These are phyloP conservation scores for Candida freyschussii DNA, from an alignment of 1,139 yeast species.

Conservation along the genomic window DNA sequence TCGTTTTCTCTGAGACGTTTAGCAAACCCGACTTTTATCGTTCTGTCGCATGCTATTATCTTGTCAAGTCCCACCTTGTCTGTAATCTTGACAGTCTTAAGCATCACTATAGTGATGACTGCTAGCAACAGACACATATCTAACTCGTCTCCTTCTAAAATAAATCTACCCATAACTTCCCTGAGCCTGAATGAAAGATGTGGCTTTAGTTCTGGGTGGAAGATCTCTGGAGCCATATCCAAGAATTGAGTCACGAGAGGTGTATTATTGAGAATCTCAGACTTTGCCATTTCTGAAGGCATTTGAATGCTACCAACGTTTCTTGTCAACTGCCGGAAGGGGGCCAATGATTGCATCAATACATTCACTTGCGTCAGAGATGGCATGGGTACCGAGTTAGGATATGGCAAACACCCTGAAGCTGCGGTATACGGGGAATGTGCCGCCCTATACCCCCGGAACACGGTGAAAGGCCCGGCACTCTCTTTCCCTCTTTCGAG, in stretches of 20 bases:
- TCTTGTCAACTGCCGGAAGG: too few species aligned
- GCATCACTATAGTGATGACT: constrained; percentile 4
- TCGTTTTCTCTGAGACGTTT: constrained; percentile 2
- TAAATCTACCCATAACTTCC: constrained; percentile 7
- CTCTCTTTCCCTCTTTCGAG: constrained; percentile 7
- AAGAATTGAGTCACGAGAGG: constrained; percentile 6
- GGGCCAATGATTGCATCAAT: too few species aligned
- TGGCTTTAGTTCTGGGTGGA: constrained; percentile 5
- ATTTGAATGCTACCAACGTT: background rate
- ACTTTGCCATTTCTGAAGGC: background rate
- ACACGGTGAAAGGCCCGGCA: constrained; percentile 14
- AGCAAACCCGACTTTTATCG: constrained; percentile 2
- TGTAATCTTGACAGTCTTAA: constrained; percentile 1
- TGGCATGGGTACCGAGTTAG: too few species aligned
- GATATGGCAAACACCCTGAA: too few species aligned
- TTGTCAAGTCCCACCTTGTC: constrained; percentile 4
- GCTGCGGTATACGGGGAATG: too few species aligned
- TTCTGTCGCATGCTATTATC: constrained; percentile 7
- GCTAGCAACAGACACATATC: constrained; percentile 9
- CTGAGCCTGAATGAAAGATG: constrained; percentile 4
- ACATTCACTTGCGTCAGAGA: too few species aligned
- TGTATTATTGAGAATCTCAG: constrained; percentile 4
- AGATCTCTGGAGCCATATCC: constrained; percentile 7
- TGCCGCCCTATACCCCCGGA: too few species aligned
- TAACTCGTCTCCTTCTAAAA: constrained; percentile 5